Base-by-base conservation (phyloP, 495 filamentous ascomycete genomes). In the Darksidea phi region DNA sequence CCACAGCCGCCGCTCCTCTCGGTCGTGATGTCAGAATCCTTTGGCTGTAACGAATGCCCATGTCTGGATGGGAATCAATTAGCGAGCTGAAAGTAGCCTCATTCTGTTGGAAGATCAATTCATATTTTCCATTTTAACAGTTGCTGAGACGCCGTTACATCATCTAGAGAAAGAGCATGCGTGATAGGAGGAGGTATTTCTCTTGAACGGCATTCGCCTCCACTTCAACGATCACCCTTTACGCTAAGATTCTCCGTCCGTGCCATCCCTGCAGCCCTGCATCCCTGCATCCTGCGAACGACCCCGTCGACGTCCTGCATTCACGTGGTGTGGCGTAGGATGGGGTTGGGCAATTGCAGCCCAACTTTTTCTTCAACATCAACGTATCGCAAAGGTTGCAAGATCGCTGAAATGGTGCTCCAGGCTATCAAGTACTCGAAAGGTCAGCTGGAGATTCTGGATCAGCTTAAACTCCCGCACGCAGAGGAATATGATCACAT, bases 401-500 rank as follows among this genome's bases (percentile, higher is more conserved):
- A 51, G 1, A 46, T 36, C 13, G 23, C 54, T 8, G 57, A 65
- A 17, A 86, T 82, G 81, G 80, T 81, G 25, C 81, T 98, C 47
- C 83, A 96, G 76, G 92, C 94, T 15, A 96, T 98, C 76, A 88
- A 84, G 71, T 98, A 96, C 69, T 73, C 75, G 47, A 79, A 86
- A 58, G 90, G 90, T 62, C 82, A 85, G 59, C 80, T 98, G 49
- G 75, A 87, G 66, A 91, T 98, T 43, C 81, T 98, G 50, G 91
- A 98, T 72, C 94, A 98, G 70, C 80, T 97, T 38, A 81, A 83
- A 69, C 80, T 98, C 13, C 94, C 94, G n/a, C 91, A 96, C 66
- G 80, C 88, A 62, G 85, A 88, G 69, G 79, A 85, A 65, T 97
- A 90, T 67, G 86, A 94, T 59, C 69, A 84, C 37, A 84, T 98